Evolutionary conservation across 495 filamentous ascomycete genomes (phyloP), one percentile per base, ranked within the genome.

Genomic region (Xeromyces bisporus): DNA sequence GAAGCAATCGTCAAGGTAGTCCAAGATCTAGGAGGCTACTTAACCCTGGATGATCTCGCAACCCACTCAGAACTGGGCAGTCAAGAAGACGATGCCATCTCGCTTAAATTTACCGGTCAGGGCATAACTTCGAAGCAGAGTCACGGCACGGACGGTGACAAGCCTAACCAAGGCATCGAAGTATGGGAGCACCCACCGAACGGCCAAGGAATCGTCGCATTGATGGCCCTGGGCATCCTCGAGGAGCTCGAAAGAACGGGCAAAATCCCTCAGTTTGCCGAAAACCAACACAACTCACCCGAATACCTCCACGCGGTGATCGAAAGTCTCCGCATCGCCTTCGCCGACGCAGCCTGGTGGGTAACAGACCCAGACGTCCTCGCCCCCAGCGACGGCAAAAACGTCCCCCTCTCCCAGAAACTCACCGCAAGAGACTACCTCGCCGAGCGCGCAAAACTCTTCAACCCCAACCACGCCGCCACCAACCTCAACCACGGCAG

Each of bases 181-280:
- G 48, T 97, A 1, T 96, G 86, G 86, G 89, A 97, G 40, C 86
- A 93, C 53, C 83, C 89, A 23, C 89, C 89, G n/a, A 96, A 94
- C 55, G 86, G 91, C 0, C 89, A 97, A 52, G 89, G 89, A 7
- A 78, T 97, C 38, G 84, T 96, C 0, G 91, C 89, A 3, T 64
- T 96, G 23, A 91, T 96, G 72, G 77, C 89, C 1, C 62, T 97
- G 0, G 89, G 91, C 2, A 87, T 96, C 38, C 60, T 97, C 26
- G 73, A 92, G 44, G 70, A 80, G 42, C 67, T 97, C 3, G 81
- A 92, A 53, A 63, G 66, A n/a, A 50, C 50, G 7, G 73, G 72
- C 23, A 69, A 71, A 36, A 80, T 93, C 44, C 72, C 73, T 6
- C 64, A 53, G n/a, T 92, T 82, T 53, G 53, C 38, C 0, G 46